Evolutionary conservation across 108 stramenopile species (phyloP).

Genomic region (Fragilaria crotonensis): DNA sequence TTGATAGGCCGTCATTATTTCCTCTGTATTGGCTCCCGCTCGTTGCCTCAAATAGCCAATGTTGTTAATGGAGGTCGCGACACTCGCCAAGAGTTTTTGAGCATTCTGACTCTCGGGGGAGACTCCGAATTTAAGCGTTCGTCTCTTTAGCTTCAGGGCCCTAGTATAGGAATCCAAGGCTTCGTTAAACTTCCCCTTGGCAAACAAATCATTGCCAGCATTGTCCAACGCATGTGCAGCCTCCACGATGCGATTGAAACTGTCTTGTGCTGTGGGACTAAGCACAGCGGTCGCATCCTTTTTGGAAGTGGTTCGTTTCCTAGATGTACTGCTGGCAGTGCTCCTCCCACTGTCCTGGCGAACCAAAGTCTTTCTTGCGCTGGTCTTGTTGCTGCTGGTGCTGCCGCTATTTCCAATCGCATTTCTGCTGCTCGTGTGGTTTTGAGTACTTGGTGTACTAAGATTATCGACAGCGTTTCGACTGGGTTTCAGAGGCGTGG

Average conservation of each 20-base stretch:
- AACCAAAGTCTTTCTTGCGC: not conserved
- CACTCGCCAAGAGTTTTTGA: conserved; percentile 31
- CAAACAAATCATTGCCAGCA: conserved; percentile 42
- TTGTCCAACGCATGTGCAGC: conserved; percentile 44
- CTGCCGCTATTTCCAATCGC: not conserved
- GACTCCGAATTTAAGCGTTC: conserved; percentile 13
- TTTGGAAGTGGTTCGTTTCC: not conserved
- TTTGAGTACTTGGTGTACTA: not conserved
- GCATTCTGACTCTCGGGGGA: not conserved
- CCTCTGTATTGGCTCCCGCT: conserved; percentile 39
- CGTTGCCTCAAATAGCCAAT: conserved; percentile 52
- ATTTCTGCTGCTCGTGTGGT: not conserved
- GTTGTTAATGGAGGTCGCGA: conserved; percentile 65
- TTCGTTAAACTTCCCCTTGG: conserved; percentile 36
- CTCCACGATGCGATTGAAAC: conserved; percentile 2
- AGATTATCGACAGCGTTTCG: not conserved
- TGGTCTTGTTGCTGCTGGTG: not conserved
- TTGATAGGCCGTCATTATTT: conserved; percentile 54
- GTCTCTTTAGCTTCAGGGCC: conserved; percentile 42
- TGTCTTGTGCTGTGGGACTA: not conserved
- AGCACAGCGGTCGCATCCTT: not conserved
- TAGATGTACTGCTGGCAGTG: not conserved
- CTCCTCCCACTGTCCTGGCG: not conserved
- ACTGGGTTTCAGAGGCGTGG: not conserved
- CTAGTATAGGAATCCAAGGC: conserved; percentile 40